Base-by-base conservation (phyloP, 495 filamentous ascomycete genomes). In the Hypoxylon rickii region DNA sequence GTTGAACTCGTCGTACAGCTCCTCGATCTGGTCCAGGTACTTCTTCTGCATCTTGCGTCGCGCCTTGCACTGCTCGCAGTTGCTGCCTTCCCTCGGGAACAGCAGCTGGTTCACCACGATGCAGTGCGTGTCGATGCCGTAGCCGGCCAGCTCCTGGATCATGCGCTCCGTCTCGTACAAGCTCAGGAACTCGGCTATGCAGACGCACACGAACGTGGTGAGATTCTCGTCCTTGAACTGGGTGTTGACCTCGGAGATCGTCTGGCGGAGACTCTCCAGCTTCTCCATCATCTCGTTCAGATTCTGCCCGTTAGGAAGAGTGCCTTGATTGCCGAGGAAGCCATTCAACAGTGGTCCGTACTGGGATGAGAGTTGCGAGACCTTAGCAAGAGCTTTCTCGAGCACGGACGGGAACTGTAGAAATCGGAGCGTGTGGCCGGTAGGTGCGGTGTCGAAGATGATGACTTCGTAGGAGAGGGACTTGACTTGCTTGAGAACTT, bases 131-230 rank as follows among this genome's bases (percentile, higher is more conserved):
- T 99, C 94, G 67, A 99, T 99, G 61, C 84, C 75, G 76, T 96
- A 99, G 70, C 80, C 87, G 39, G 91, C 86, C 62, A 99, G 80
- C 77, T 99, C 94, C 75, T 98, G 94, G 65, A 98, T 97, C 94
- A 98, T 97, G 58, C 94, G 89, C 75, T 99, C 94, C 45, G 94
- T 99, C 79, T 99, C 94, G 75, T 97, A 99, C 34, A 99, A 82
- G 37, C 87, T 92, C 67, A 99, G 71, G 78, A 99, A 99, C 74
- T 99, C 94, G 26, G 94, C 89, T 68, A 99, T 99, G 73, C 93
- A 96, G 45, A 99, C 95, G 70, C 95, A 97, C 19, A 99, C 90
- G 61, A 98, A 98, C 4, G 94, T 99, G 32, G 95, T 97, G 67
- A 97, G 83, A 51, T 92, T 89, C 56, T 93, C 80, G 64, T 99